phyloP scores from a whole-genome alignment of 2,329 filamentous ascomycete genomes.

The Chaetomium sp. region DNA sequence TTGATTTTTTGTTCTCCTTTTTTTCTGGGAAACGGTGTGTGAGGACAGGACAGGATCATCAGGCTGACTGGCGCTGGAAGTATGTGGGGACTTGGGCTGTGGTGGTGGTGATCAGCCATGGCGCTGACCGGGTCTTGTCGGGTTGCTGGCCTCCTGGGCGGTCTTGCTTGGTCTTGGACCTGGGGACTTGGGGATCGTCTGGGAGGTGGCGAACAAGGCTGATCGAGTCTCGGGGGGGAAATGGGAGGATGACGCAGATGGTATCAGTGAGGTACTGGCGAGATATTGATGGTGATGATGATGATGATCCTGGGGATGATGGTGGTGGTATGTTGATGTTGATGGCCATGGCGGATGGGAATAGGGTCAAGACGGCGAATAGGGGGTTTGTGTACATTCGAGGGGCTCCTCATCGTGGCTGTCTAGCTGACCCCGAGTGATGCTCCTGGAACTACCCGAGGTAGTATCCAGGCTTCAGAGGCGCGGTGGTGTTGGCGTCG shows the following conservation, averaged over 20 bases:
- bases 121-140: too few species aligned
- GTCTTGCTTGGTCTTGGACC: too few species aligned
- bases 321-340: too few species aligned
- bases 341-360: too few species aligned
- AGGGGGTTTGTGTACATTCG: not conserved
- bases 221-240: not conserved
- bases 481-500: constrained; percentile 5
- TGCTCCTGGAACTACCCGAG: too few species aligned
- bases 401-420: not conserved
- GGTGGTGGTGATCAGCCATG: constrained; percentile 12
- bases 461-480: too few species aligned
- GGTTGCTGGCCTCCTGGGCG: too few species aligned
- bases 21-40: not conserved
- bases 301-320: not conserved
- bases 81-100: constrained; percentile 15
- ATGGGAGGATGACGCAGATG: not conserved
- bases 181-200: not conserved
- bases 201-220: not conserved
- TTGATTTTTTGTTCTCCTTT: not conserved
- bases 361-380: too few species aligned
- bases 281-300: not conserved
- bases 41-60: constrained; percentile 4
- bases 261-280: too few species aligned
- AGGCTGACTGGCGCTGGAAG: constrained; percentile 17
- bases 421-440: too few species aligned